Percentiles rank a stretch among this genome's conserved stretches.
Conservation (phyloP, 2,329 filamentous ascomycete genomes). For the Tricladium varicosporioides region DNA sequence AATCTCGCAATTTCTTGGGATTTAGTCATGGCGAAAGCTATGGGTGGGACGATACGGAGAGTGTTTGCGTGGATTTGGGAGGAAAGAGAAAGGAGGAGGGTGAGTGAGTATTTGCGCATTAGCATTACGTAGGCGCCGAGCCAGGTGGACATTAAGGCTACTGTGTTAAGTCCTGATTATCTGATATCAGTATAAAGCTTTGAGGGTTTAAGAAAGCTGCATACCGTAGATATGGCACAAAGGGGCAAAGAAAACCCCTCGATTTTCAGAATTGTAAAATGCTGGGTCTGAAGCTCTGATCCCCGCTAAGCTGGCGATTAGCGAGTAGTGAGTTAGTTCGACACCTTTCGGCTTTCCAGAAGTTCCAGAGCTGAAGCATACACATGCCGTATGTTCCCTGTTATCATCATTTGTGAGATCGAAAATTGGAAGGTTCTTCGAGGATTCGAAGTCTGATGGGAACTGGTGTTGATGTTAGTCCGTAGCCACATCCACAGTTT, state of each 20-base stretch:
- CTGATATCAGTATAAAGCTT: neutral
- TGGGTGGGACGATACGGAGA: constrained; percentile 3
- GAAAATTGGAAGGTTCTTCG: neutral
- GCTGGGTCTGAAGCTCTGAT: neutral
- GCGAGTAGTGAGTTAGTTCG: neutral
- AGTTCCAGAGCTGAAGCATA: constrained; percentile 3
- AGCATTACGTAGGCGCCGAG: constrained; percentile 1
- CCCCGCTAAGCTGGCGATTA: neutral
- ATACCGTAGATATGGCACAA: constrained; percentile 4
- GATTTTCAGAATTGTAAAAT: neutral
- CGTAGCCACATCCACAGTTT: too few relatives aligned
- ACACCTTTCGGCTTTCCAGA: constrained; percentile 3
- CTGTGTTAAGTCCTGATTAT: neutral
- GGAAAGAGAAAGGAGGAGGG: neutral
- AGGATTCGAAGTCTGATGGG: neutral
- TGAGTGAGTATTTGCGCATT: neutral
- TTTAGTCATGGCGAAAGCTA: neutral
- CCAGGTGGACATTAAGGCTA: neutral
- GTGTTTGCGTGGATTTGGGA: neutral
- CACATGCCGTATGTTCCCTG: neutral
- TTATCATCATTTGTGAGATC: neutral
- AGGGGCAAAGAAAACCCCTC: constrained; percentile 1
- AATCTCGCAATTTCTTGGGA: neutral
- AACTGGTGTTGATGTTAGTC: neutral
- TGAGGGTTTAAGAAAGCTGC: too few relatives aligned